Conservation (phyloP, 169 alveolate species). For the Eimeria falciformis region DNA sequence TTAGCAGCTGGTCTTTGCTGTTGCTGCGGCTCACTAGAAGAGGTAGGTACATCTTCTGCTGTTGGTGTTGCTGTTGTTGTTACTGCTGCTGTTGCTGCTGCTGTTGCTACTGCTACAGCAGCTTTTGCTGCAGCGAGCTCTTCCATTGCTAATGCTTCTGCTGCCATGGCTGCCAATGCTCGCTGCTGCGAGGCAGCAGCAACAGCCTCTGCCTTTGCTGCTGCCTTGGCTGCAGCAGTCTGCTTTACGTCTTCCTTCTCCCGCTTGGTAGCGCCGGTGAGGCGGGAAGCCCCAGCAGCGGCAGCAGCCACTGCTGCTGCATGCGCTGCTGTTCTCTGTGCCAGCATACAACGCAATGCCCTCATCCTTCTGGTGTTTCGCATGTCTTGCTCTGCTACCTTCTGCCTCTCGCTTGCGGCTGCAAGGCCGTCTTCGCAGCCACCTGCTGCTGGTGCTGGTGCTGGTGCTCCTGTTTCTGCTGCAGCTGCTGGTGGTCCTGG, state of each 20-base stretch:
- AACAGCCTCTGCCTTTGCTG: conserved; percentile 16
- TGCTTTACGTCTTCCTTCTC: neutral
- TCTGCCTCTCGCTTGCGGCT: neutral
- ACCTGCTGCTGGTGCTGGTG: neutral
- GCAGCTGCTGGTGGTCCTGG: too few species aligned
- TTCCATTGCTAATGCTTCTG: conserved; percentile 43
- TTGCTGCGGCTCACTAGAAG: conserved; percentile 15
- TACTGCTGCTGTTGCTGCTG: neutral
- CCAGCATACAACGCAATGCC: conserved; percentile 61
- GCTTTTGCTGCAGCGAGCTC: conserved; percentile 55
- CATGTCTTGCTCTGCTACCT: neutral
- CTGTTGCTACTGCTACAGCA: neutral
- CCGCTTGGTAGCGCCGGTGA: neutral
- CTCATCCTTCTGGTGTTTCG: conserved; percentile 30
- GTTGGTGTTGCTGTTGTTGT: neutral
- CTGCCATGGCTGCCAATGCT: conserved; percentile 32
- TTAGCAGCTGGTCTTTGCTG: neutral
- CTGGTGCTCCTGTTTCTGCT: neutral
- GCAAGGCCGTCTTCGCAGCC: neutral
- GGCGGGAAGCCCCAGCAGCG: conserved; percentile 5
- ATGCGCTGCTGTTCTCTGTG: conserved; percentile 13
- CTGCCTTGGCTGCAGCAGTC: neutral
- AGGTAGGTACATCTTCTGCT: neutral
- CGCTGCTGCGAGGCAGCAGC: conserved; percentile 47
- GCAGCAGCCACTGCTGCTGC: conserved; percentile 28